Percentiles rank a stretch among this genome's conserved stretches.
Evolutionary conservation across 169 alveolate species (phyloP).

Genomic region (Eimeria mitis): DNA sequence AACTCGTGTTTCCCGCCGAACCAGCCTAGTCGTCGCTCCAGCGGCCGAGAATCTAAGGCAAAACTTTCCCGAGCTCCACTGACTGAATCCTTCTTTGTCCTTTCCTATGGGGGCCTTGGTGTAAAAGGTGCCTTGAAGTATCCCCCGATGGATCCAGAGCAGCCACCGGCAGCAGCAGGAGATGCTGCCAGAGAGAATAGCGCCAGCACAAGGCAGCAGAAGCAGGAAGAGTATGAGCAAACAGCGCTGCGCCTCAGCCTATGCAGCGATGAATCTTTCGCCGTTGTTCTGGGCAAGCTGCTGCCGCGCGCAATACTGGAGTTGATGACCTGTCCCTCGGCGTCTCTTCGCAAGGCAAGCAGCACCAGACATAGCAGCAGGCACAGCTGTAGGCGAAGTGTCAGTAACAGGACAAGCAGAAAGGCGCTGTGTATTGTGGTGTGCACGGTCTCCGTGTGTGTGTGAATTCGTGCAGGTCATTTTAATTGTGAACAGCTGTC

Average conservation of each 20-base stretch:
- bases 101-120: background rate
- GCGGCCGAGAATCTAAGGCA: background rate
- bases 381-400: background rate
- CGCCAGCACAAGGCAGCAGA: background rate
- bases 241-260: conserved; percentile 79
- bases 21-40: background rate
- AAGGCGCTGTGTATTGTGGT: background rate
- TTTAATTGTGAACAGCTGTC: conserved; percentile 72
- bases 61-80: background rate
- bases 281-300: conserved; percentile 63
- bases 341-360: conserved; percentile 70
- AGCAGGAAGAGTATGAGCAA: conserved; percentile 73
- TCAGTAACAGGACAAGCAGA: background rate
- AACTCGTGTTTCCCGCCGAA: background rate
- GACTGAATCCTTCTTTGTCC: background rate
- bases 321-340: conserved; percentile 59
- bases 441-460: background rate
- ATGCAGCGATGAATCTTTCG: conserved; percentile 75
- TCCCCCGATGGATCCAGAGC: conserved; percentile 35
- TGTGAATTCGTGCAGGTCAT: conserved; percentile 58
- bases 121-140: background rate
- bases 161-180: conserved; percentile 33
- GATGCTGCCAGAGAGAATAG: conserved; percentile 37
- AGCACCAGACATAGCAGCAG: background rate
- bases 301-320: conserved; percentile 72